phyloP scores from a whole-genome alignment of 73 alveolate species.

The Paraurostyla sp. region DNA sequence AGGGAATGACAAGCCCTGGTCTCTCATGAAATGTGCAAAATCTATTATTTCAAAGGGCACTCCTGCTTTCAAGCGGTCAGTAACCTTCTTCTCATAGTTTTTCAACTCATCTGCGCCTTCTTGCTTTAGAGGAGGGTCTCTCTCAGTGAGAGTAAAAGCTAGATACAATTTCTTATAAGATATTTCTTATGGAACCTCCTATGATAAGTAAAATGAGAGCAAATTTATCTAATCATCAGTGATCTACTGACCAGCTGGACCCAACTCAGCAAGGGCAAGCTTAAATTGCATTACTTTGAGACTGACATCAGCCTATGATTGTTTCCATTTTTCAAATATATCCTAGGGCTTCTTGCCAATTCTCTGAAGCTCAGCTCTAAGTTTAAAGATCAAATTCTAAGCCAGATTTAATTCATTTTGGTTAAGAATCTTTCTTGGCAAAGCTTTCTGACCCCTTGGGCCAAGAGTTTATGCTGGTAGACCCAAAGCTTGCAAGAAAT shows the following conservation, averaged over 20 bases:
- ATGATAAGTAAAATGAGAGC: conserved; percentile 31
- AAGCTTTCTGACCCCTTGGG: conserved; percentile 1
- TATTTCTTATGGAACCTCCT: conserved; percentile 45
- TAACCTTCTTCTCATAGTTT: not conserved
- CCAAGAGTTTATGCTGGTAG: conserved; percentile 54
- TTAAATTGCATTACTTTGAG: conserved; percentile 2
- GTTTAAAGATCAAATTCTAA: not conserved
- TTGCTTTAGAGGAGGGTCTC: conserved; percentile 28
- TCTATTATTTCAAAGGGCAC: conserved; percentile 42
- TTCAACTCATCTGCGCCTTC: conserved; percentile 51
- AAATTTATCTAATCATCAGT: conserved; percentile 2
- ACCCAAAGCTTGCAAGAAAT: conserved; percentile 46
- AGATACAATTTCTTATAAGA: conserved; percentile 22
- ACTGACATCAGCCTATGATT: not conserved
- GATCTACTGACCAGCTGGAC: not conserved
- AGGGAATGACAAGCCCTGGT: not conserved
- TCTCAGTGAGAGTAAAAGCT: conserved; percentile 21
- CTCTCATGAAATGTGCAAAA: not conserved
- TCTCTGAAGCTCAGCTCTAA: not conserved
- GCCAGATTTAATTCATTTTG: conserved; percentile 1
- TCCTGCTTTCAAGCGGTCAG: not conserved
- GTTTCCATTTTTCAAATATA: conserved; percentile 9
- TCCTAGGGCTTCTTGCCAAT: not conserved
- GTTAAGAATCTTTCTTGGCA: conserved; percentile 24
- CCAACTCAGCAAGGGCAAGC: conserved; percentile 32